Percentiles rank a stretch among this genome's conserved stretches.
These are phyloP conservation scores for Pseudozyma pruni DNA, from an alignment of 1,284 basidiomycete genomes.

Conservation along the genomic window DNA sequence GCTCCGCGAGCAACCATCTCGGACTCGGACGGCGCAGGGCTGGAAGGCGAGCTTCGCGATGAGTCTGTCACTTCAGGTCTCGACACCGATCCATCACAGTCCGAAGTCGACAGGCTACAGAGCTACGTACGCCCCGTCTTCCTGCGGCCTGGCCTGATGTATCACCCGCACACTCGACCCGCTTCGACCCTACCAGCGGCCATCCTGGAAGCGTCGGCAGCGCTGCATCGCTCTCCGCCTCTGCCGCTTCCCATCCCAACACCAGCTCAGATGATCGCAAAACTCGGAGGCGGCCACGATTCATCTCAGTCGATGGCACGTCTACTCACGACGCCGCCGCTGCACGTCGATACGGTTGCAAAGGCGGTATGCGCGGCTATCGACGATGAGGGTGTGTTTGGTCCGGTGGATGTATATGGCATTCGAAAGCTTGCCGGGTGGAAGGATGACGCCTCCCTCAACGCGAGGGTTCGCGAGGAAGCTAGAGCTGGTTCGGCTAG, in stretches of 20 bases:
- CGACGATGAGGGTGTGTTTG: constrained; percentile 59
- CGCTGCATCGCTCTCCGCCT: constrained; percentile 46
- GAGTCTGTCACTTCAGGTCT: not conserved
- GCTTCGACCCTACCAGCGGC: constrained; percentile 86
- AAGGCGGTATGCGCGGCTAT: constrained; percentile 77
- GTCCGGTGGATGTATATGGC: constrained; percentile 42
- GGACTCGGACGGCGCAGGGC: constrained; percentile 49
- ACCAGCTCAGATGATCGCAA: constrained; percentile 63
- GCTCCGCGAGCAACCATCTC: constrained; percentile 10
- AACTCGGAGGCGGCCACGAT: constrained; percentile 19
- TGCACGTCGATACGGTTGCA: constrained; percentile 95
- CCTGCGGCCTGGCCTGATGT: constrained; percentile 80
- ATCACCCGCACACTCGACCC: constrained; percentile 91
- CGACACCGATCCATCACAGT: not conserved
- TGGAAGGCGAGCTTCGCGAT: constrained; percentile 36
- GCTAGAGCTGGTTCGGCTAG: constrained; percentile 4
- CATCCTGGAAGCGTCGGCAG: constrained; percentile 76
- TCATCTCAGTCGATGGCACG: constrained; percentile 76
- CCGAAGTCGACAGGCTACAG: not conserved
- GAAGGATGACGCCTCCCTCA: constrained; percentile 38
- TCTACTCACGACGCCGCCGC: constrained; percentile 81
- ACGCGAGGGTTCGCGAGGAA: constrained; percentile 16
- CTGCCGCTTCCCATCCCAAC: constrained; percentile 74
- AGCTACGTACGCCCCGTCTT: constrained; percentile 38
- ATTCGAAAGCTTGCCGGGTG: constrained; percentile 60